Base-by-base conservation (phyloP, 228 moss, liverwort and hornwort genomes). In the Sphagnum magellanicum region DNA sequence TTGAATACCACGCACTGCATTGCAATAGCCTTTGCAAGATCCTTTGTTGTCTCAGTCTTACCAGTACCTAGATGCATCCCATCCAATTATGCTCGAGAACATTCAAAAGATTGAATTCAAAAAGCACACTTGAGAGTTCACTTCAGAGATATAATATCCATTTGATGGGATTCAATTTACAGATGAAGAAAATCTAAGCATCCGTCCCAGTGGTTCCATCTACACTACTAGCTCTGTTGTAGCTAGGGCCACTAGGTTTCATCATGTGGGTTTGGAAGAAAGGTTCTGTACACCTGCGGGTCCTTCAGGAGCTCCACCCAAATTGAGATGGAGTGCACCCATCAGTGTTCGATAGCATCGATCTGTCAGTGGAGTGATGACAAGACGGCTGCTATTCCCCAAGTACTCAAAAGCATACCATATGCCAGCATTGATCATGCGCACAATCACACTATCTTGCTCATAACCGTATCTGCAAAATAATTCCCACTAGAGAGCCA, bases 1-100 rank as follows among this genome's bases (percentile, higher is more conserved):
- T 89, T 89, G 74, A 89, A 89, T 57, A 89, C 89, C 5, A 89
- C 79, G 51, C 89, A 89, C 72, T 85, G 83, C 83, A 83, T 89
- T 12, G 89, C 85, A 48, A 89, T 81, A 60, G 89, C 89, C 61
- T 89, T 89, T 8, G 89, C 89, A 68, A 89, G 79, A 70, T 89
- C 89, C 71, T 88, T 84, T 10, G 84, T 88, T 52, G 88, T 88
- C 67, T 88, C 84, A 52, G 88, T 88, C 72, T 89, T 89, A 51
- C 89, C 89, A 9, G 85, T 89, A 17, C 89, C 74, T 84, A 80
- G 10, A 66, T 52, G 50, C 64, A 12, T 65, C 48, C 7, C 51
- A 15, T n/a, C 15, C 62, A 62, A 10, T 15, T 55, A 8, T 55
- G 55, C 12, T 55, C 55, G 0, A 55, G 55, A 55, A 55, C 55